These are phyloP conservation scores for Dictyostelium purpureum DNA, from an alignment of 78 protist genomes.

Conservation along the genomic window DNA sequence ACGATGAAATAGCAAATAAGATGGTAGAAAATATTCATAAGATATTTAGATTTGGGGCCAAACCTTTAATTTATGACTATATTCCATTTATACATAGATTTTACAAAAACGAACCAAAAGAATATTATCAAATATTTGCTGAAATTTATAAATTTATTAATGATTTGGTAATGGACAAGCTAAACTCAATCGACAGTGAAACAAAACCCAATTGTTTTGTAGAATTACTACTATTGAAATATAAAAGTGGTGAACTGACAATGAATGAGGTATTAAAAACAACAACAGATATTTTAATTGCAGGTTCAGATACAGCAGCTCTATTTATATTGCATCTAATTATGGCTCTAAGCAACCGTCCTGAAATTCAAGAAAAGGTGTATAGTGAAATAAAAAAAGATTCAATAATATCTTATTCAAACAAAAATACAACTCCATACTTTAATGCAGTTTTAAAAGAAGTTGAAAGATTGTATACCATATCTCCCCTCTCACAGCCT, in stretches of 20 bases:
- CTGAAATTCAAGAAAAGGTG: not conserved
- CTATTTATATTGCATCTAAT: conserved; percentile 6
- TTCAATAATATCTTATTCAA: not conserved
- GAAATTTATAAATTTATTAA: not conserved
- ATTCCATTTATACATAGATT: not conserved
- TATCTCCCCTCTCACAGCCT: not conserved
- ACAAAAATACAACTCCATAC: not conserved
- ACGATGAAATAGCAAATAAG: not conserved
- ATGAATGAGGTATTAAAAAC: not conserved
- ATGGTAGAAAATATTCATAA: not conserved
- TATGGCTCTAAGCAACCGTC: not conserved
- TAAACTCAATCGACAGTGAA: not conserved
- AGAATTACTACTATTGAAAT: not conserved
- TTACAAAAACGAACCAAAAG: not conserved
- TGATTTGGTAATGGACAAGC: not conserved
- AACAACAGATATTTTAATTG: not conserved
- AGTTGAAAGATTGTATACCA: not conserved
- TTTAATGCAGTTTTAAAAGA: conserved; percentile 1
- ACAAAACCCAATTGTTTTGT: not conserved
- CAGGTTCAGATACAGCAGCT: not conserved
- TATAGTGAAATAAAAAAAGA: not conserved
- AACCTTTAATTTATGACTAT: not conserved
- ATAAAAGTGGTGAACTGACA: not conserved
- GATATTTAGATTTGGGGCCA: not conserved
- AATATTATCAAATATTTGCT: not conserved